Evolutionary conservation across 306 rosid species (phyloP), one percentile per base, ranked within the genome.

Genomic region (Glycine tomentella): DNA sequence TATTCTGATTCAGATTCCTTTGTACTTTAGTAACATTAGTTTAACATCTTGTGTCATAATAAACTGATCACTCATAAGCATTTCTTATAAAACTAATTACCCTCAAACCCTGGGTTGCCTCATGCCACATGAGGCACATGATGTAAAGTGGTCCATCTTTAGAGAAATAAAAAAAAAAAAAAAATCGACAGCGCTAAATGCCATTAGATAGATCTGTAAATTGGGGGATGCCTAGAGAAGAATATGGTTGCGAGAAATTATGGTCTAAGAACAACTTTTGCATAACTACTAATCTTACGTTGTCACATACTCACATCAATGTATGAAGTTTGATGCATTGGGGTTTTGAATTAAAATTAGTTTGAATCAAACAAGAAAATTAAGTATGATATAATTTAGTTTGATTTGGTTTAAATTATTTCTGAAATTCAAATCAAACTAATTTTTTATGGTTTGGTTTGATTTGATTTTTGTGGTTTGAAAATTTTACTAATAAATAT

Each of bases 101-200:
- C 69, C 75, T 63, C 46, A 1, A 40, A 82, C 49, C 46, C 58
- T 16, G 83, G 75, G 82, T 80, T 61, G 34, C 57, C 76, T 81
- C 78, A 85, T 50, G 76, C 77, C 75, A 80, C 71, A 75, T 62
- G 82, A 81, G 56, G 75, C 80, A 72, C 85, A 85, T 77, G 77
- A 77, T 71, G 16, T 59, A n/a, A 56, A 77, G 83, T 17, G 79
- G 58, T 69, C 81, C 64, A 13, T 69, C 70, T 59, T 50, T 15
- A 9, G 40, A 36, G 11, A 45, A 49, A 6, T 25, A 0, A 58
- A 49, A 17, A 49, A 4, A 11, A 49, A 4, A 11, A 16, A 11
- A 45, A 34, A 36, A 20, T 74, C 7, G 34, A 56, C 9, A 1
- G 16, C 7, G 11, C 57, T 45, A 25, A 49, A 38, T 42, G 25